These are phyloP conservation scores for Glarea lozoyensis DNA, from an alignment of 495 filamentous ascomycete genomes.

Conservation along the genomic window DNA sequence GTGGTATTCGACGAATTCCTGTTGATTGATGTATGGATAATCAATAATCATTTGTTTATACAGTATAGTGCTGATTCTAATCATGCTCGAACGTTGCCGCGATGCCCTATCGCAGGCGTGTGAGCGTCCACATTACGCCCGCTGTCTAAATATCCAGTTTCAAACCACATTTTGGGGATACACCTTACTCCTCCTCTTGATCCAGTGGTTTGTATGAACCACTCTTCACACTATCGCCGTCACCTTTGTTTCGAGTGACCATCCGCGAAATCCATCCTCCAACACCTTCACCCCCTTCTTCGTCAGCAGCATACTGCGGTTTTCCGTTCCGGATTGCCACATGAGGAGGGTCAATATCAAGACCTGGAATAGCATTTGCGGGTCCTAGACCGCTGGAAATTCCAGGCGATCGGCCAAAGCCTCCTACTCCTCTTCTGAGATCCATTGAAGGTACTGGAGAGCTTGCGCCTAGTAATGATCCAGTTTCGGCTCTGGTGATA, in stretches of 20 bases:
- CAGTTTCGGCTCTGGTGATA: slow-evolving; percentile 59
- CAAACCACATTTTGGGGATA: no score
- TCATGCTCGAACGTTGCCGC: neutral
- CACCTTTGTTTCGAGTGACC: slow-evolving; percentile 41
- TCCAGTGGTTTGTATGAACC: slow-evolving; percentile 57
- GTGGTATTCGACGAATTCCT: no score
- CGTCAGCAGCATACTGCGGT: slow-evolving; percentile 22
- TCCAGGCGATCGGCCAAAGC: no score
- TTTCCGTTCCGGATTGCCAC: slow-evolving; percentile 40
- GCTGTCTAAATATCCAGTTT: slow-evolving; percentile 11
- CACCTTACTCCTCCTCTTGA: slow-evolving; percentile 49
- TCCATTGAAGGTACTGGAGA: slow-evolving; percentile 77
- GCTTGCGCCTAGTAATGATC: slow-evolving; percentile 57
- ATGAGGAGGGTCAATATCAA: slow-evolving; percentile 64
- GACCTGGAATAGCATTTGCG: slow-evolving; percentile 49
- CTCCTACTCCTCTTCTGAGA: slow-evolving; percentile 42
- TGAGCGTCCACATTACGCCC: slow-evolving; percentile 6
- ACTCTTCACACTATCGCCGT: slow-evolving; percentile 32
- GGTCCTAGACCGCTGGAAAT: slow-evolving; percentile 22
- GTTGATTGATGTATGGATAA: no score
- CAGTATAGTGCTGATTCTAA: neutral
- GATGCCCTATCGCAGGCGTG: no score
- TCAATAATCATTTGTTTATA: no score
- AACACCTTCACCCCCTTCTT: slow-evolving; percentile 29
- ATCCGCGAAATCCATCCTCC: slow-evolving; percentile 41